These are phyloP conservation scores for Candida hispaniensis DNA, from an alignment of 805 yeast species.

Conservation along the genomic window DNA sequence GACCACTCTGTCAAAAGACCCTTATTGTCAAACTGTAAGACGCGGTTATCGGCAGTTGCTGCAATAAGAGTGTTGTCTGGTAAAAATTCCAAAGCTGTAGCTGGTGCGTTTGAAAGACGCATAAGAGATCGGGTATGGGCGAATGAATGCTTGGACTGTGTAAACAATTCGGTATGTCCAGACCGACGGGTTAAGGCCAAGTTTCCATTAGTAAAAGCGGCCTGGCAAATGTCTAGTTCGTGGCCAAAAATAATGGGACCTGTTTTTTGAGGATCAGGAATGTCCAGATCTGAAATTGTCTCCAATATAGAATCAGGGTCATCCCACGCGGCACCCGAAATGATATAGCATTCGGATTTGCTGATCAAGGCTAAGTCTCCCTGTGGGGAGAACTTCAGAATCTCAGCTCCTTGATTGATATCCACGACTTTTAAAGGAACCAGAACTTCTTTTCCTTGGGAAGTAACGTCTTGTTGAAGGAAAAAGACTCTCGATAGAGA, in stretches of 20 bases:
- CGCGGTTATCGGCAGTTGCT: conserved; percentile 60
- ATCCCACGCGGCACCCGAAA: conserved; percentile 19
- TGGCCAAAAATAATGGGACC: conserved; percentile 36
- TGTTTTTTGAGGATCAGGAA: conserved; percentile 9
- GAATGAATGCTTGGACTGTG: conserved; percentile 27
- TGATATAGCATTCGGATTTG: conserved; percentile 14
- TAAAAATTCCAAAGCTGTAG: conserved; percentile 54
- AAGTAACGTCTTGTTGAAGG: conserved; percentile 34
- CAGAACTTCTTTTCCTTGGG: conserved; percentile 21
- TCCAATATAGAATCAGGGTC: too few species aligned
- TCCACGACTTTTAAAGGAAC: conserved; percentile 27
- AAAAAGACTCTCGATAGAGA: conserved; percentile 58
- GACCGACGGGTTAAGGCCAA: conserved; percentile 52
- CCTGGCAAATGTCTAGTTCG: conserved; percentile 43
- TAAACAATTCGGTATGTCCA: conserved; percentile 51
- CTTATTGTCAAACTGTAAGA: conserved; percentile 53
- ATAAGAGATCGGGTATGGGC: conserved; percentile 12
- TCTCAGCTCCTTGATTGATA: conserved; percentile 5
- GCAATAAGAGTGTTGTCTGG: conserved; percentile 43
- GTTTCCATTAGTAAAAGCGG: conserved; percentile 36
- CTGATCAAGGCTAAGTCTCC: conserved; percentile 5
- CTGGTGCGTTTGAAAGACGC: conserved; percentile 31
- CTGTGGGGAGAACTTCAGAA: conserved; percentile 4
- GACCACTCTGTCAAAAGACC: conserved; percentile 61
- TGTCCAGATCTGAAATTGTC: conserved; percentile 16